Percentiles rank a stretch among this genome's conserved stretches.
These are phyloP conservation scores for Fusarium camptoceras DNA, from an alignment of 2,329 filamentous ascomycete species.

Conservation along the genomic window DNA sequence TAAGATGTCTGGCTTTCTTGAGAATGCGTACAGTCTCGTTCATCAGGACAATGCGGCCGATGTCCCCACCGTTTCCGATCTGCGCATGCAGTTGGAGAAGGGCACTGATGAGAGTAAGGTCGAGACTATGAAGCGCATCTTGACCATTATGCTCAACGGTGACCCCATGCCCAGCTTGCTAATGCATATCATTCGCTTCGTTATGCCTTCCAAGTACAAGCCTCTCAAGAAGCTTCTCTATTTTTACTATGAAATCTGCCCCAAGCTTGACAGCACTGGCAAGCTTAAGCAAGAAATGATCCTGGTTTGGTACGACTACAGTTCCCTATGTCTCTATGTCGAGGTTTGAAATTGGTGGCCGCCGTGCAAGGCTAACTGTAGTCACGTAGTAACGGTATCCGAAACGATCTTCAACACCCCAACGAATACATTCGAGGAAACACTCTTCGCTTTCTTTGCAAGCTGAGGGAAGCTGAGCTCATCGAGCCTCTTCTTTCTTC, in stretches of 20 bases:
- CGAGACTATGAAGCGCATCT: slow-evolving; percentile 95
- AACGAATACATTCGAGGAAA: slow-evolving; percentile 99
- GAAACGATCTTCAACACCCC: slow-evolving; percentile 95
- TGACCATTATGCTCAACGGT: slow-evolving; percentile 98
- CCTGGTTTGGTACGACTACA: slow-evolving; percentile 80
- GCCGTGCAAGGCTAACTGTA: slow-evolving; percentile 19
- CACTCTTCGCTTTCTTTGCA: slow-evolving; percentile 97
- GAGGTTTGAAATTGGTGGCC: neutral
- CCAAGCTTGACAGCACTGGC: slow-evolving; percentile 89
- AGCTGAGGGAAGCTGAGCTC: slow-evolving; percentile 93
- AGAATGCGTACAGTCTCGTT: slow-evolving; percentile 95
- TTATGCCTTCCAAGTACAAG: slow-evolving; percentile 99
- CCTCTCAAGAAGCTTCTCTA: slow-evolving; percentile 97
- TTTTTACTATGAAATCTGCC: slow-evolving; percentile 99
- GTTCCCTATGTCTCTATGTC: slow-evolving; percentile 2
- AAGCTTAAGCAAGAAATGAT: slow-evolving; percentile 99
- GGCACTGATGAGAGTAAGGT: slow-evolving; percentile 92
- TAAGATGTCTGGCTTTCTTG: slow-evolving; percentile 93
- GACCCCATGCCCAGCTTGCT: slow-evolving; percentile 94
- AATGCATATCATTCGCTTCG: slow-evolving; percentile 99
- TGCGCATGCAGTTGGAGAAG: slow-evolving; percentile 94
- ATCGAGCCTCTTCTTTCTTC: slow-evolving; percentile 96
- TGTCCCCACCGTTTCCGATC: slow-evolving; percentile 87
- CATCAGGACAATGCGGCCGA: slow-evolving; percentile 98
- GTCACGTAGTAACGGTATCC: slow-evolving; percentile 87